These are phyloP conservation scores for Fragilariopsis cylindrus DNA, from an alignment of 108 stramenopile species.

Conservation along the genomic window DNA sequence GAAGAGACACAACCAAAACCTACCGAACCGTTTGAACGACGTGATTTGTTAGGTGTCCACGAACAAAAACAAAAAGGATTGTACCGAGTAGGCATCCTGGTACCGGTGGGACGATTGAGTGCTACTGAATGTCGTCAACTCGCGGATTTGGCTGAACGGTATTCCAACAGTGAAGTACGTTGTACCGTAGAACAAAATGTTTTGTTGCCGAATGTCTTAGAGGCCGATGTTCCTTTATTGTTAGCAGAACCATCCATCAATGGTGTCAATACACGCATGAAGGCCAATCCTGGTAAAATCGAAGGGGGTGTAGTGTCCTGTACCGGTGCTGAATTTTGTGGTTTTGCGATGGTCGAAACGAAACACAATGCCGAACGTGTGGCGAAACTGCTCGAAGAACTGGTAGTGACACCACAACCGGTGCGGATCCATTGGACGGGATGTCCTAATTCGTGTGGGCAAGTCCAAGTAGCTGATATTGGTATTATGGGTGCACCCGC, in stretches of 20 bases:
- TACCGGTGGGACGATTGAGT: slow-evolving; percentile 86
- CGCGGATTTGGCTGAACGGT: slow-evolving; percentile 87
- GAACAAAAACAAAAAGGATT: slow-evolving; percentile 84
- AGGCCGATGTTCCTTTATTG: slow-evolving; percentile 62
- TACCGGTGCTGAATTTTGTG: slow-evolving; percentile 94
- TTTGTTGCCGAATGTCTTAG: slow-evolving; percentile 88
- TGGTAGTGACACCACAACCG: slow-evolving; percentile 74
- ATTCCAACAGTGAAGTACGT: slow-evolving; percentile 86
- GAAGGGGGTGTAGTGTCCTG: slow-evolving; percentile 88
- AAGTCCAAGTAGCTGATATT: slow-evolving; percentile 94
- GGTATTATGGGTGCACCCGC: slow-evolving; percentile 96
- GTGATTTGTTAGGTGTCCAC: slow-evolving; percentile 91
- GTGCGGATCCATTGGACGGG: slow-evolving; percentile 97
- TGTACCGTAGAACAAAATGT: slow-evolving; percentile 95
- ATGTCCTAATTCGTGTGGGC: slow-evolving; percentile 94
- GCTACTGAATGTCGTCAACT: slow-evolving; percentile 72
- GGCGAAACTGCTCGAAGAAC: slow-evolving; percentile 70
- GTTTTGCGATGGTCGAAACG: slow-evolving; percentile 89
- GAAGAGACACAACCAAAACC: slow-evolving; percentile 58
- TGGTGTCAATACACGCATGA: slow-evolving; percentile 50
- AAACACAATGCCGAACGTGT: slow-evolving; percentile 78
- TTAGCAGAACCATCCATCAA: slow-evolving; percentile 59
- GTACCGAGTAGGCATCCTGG: slow-evolving; percentile 82
- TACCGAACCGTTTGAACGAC: slow-evolving; percentile 65
- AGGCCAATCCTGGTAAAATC: slow-evolving; percentile 74